phyloP scores from a whole-genome alignment of 495 filamentous ascomycete species.

The Neurospora sp. region DNA sequence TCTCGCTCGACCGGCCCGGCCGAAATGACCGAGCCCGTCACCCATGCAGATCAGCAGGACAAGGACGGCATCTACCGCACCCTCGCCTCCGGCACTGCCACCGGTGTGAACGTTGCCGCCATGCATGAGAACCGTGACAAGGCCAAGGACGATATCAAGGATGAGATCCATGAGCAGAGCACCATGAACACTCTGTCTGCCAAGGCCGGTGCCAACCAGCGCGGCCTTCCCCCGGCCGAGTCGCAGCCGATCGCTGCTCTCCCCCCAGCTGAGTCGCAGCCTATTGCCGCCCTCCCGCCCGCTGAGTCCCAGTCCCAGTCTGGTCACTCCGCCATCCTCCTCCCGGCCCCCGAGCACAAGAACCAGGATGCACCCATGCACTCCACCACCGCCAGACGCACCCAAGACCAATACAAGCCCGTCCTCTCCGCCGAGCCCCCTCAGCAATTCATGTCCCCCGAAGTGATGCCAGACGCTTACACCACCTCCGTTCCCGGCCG shows the following conservation, averaged over 20 bases:
- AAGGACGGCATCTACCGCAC: slow-evolving; percentile 20
- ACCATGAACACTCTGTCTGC: not conserved
- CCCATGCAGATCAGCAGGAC: slow-evolving; percentile 4
- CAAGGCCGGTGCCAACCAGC: not conserved
- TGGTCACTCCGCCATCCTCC: not conserved
- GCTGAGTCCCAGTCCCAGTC: not conserved
- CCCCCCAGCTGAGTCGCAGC: not conserved
- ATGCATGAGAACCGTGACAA: not conserved
- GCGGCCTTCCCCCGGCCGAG: not conserved
- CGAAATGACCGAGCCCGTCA: slow-evolving; percentile 3
- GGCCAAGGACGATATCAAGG: not conserved
- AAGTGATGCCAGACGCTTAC: slow-evolving; percentile 13
- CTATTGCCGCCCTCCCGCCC: not conserved
- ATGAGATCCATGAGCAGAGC: not conserved
- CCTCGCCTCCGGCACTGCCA: slow-evolving; percentile 20
- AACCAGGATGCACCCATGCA: not conserved
- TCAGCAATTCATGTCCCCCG: slow-evolving; percentile 10
- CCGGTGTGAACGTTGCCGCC: slow-evolving; percentile 15
- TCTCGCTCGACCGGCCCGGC: not conserved
- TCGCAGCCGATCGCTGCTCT: not conserved
- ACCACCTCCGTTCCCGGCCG: not conserved
- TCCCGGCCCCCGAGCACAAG: not conserved
- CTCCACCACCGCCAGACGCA: not conserved
- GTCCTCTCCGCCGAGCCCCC: not conserved
- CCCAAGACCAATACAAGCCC: not conserved